phyloP scores from a whole-genome alignment of 2,329 filamentous ascomycete genomes.

The Dendryphion nanum region DNA sequence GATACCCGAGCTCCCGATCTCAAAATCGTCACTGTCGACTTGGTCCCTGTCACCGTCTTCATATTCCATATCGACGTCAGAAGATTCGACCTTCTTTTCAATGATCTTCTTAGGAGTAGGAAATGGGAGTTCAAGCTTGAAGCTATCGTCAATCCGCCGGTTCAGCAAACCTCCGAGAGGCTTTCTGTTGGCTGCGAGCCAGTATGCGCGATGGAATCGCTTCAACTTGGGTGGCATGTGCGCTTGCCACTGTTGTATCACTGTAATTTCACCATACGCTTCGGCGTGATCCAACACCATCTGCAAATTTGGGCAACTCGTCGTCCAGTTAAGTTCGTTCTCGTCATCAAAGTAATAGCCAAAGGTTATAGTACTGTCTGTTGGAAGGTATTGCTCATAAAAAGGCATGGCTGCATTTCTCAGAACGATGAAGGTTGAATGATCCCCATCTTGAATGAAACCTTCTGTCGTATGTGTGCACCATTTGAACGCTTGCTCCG shows the following conservation, averaged over 20 bases:
- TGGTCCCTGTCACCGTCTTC: not conserved
- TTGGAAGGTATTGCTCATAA: not conserved
- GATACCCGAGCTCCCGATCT: not conserved
- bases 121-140: too few species aligned
- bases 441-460: slow-evolving; percentile 21
- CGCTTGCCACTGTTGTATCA: slow-evolving; percentile 13
- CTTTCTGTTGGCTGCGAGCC: slow-evolving; percentile 20
- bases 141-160: too few species aligned
- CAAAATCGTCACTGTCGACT: not conserved
- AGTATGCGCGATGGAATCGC: slow-evolving; percentile 30
- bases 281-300: slow-evolving; percentile 3
- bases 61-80: not conserved
- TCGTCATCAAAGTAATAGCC: slow-evolving; percentile 25
- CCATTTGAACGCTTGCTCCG: not conserved
- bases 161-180: slow-evolving; percentile 15
- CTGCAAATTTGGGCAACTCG: slow-evolving; percentile 10
- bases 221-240: slow-evolving; percentile 15
- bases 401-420: slow-evolving; percentile 28
- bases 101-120: too few species aligned
- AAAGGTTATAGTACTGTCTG: slow-evolving; percentile 16
- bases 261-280: slow-evolving; percentile 7
- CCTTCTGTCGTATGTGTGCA: slow-evolving; percentile 10
- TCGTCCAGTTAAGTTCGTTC: slow-evolving; percentile 26
- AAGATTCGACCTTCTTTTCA: too few species aligned
- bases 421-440: slow-evolving; percentile 21